Evolutionary conservation across 371 early-diverging fungal genomes (phyloP).

Genomic region (Umbelopsis sp.): DNA sequence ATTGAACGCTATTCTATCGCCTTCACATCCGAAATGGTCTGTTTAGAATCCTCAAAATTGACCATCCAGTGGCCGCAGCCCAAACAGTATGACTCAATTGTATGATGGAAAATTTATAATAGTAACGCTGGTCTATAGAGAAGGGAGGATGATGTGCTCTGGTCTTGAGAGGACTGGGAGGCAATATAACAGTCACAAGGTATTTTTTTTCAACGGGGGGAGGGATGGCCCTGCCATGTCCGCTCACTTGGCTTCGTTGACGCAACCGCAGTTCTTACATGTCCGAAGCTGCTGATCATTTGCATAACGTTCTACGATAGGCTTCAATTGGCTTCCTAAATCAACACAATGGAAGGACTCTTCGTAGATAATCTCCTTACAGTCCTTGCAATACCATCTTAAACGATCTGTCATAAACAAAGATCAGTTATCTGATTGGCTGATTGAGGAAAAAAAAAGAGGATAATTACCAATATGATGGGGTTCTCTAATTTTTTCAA

Average conservation of each 20-base stretch:
- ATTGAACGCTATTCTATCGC: too few species aligned
- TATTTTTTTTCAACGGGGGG: not conserved
- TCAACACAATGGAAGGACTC: conserved; percentile 89
- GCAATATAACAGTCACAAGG: not conserved
- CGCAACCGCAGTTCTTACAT: conserved; percentile 77
- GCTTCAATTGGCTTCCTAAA: conserved; percentile 89
- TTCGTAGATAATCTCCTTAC: conserved; percentile 83
- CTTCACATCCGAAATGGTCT: too few species aligned
- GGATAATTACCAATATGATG: conserved; percentile 68
- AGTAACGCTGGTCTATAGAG: too few species aligned
- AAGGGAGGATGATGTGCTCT: too few species aligned
- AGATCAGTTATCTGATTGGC: conserved; percentile 3
- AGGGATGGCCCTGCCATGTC: not conserved
- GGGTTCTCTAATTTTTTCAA: conserved; percentile 84
- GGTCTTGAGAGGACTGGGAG: too few species aligned
- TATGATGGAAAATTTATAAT: too few species aligned
- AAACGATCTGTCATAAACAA: conserved; percentile 59
- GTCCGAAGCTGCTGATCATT: conserved; percentile 64
- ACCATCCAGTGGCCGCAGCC: too few species aligned
- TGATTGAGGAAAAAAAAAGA: not conserved
- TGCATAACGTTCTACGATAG: conserved; percentile 86
- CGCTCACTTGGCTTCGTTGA: conserved; percentile 66
- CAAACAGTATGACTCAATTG: too few species aligned
- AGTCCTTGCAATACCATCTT: conserved; percentile 94
- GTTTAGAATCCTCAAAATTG: too few species aligned